Conservation (phyloP, 2,329 filamentous ascomycete genomes). For the Trichoderma sp. region DNA sequence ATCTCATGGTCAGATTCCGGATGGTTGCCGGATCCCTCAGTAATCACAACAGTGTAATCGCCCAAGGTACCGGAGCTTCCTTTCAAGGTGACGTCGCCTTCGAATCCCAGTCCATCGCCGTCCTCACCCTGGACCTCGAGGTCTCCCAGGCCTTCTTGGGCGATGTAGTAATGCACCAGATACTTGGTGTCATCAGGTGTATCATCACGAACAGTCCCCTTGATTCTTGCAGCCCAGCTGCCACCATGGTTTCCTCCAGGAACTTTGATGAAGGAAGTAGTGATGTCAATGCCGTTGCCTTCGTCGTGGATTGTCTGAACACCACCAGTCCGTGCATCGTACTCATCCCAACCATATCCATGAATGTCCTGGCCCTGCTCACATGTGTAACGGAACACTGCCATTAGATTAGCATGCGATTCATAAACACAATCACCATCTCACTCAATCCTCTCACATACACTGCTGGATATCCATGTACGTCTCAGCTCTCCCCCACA, state of each 20-base stretch:
- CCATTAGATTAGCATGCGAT: conserved; percentile 1
- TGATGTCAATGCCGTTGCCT: conserved; percentile 84
- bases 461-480: conserved; percentile 73
- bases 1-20: conserved; percentile 63
- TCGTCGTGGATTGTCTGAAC: conserved; percentile 88
- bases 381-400: conserved; percentile 89
- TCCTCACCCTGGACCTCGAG: conserved; percentile 58
- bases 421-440: background rate
- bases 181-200: conserved; percentile 67
- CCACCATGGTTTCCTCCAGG: conserved; percentile 82
- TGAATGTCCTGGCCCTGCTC: conserved; percentile 93
- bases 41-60: conserved; percentile 75
- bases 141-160: conserved; percentile 70
- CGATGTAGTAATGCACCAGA: conserved; percentile 77
- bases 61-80: conserved; percentile 73
- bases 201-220: conserved; percentile 72
- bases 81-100: conserved; percentile 63
- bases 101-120: conserved; percentile 49
- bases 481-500: conserved; percentile 85
- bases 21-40: conserved; percentile 64
- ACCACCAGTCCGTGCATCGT: conserved; percentile 84
- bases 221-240: conserved; percentile 87
- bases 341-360: conserved; percentile 97
- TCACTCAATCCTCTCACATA: conserved; percentile 36
- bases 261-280: conserved; percentile 90